A percentile compares a stretch with the other conserved stretches of the same genome.
Evolutionary conservation across 352 stramenopile genomes (phyloP).

Genomic region (Globisporangium viniferum): DNA sequence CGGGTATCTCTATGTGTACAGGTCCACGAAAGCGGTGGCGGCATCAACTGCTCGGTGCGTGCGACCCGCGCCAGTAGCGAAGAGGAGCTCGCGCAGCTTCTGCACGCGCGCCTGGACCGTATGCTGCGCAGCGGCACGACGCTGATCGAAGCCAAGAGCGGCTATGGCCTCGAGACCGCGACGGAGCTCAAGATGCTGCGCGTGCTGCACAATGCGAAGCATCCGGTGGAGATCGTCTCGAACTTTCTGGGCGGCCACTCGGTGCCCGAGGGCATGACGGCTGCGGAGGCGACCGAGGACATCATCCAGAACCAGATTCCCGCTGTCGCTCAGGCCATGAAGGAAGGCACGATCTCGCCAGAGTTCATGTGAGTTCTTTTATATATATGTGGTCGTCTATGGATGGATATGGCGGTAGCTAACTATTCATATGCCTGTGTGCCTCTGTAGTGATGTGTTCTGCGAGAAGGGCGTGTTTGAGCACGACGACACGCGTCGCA

Average conservation of each 20-base stretch:
- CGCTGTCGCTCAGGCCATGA: conserved; percentile 57
- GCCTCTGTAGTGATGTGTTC: conserved; percentile 53
- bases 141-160: conserved; percentile 79
- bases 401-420: not conserved
- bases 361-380: conserved; percentile 62
- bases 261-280: conserved; percentile 68
- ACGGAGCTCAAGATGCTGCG: conserved; percentile 85
- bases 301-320: conserved; percentile 78
- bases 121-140: conserved; percentile 78
- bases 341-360: conserved; percentile 66
- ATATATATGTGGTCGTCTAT: not conserved
- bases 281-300: conserved; percentile 56
- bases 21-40: conserved; percentile 67
- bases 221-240: conserved; percentile 73
- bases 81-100: conserved; percentile 46
- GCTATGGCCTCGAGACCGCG: conserved; percentile 78
- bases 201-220: conserved; percentile 61
- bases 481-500: conserved; percentile 67
- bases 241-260: conserved; percentile 79
- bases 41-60: conserved; percentile 82
- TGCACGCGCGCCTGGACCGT: conserved; percentile 55
- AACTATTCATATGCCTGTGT: not conserved
- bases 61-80: conserved; percentile 64
- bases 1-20: conserved; percentile 29
- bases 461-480: conserved; percentile 87